Percentiles rank a stretch among this genome's conserved stretches.
Evolutionary conservation across 2,329 filamentous ascomycete species (phyloP).

Genomic region (Aspergillus sp.): DNA sequence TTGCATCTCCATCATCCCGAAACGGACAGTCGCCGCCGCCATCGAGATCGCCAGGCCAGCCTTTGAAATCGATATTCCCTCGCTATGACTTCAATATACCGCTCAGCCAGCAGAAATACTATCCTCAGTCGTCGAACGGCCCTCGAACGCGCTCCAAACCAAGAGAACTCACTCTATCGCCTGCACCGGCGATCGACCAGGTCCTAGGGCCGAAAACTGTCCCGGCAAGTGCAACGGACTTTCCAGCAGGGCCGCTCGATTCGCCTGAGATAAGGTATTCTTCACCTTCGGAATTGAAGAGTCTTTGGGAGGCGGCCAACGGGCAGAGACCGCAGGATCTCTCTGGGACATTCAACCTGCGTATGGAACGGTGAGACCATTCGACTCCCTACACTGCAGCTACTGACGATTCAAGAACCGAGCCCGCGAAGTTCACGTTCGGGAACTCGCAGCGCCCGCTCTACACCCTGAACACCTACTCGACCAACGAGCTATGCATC

Average conservation of each 20-base stretch:
- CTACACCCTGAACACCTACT: constrained; percentile 36
- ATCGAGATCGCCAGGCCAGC: constrained; percentile 22
- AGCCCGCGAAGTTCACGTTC: constrained; percentile 35
- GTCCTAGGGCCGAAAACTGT: constrained; percentile 32
- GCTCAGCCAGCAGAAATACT: constrained; percentile 29
- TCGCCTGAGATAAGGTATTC: constrained; percentile 29
- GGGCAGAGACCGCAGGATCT: constrained; percentile 28
- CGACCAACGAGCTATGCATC: constrained; percentile 34
- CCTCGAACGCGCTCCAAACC: constrained; percentile 12
- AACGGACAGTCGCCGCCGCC: constrained; percentile 12
- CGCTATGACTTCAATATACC: constrained; percentile 32
- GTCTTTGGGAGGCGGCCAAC: constrained; percentile 39
- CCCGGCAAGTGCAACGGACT: constrained; percentile 34
- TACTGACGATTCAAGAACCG: constrained; percentile 22
- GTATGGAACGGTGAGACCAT: constrained; percentile 31
- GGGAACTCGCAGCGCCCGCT: constrained; percentile 34
- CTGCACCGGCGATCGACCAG: constrained; percentile 26
- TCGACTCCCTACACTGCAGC: not conserved
- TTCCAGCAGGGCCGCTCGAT: constrained; percentile 28
- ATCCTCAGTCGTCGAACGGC: constrained; percentile 15
- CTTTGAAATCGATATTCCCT: constrained; percentile 39
- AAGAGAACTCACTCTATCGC: constrained; percentile 21
- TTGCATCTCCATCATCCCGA: constrained; percentile 7
- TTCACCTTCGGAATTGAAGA: constrained; percentile 29
- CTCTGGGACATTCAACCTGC: constrained; percentile 29